phyloP scores from a whole-genome alignment of 2,329 filamentous ascomycete species.

The Exserohilum rostratum region DNA sequence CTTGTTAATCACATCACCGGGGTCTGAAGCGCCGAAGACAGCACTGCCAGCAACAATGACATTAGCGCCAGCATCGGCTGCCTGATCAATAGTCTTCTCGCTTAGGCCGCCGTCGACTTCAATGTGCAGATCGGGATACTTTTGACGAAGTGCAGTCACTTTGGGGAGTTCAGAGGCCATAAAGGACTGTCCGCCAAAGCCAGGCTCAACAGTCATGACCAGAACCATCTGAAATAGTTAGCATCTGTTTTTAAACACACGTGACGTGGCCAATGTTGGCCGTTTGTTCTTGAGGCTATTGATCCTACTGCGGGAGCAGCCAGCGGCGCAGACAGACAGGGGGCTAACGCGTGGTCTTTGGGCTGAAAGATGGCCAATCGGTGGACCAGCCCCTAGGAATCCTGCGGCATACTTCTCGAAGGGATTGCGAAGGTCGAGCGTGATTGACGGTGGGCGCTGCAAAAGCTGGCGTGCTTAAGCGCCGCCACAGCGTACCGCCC shows the following conservation, averaged over 20 bases:
- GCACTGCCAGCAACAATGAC: constrained; percentile 97
- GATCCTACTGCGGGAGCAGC: constrained; percentile 16
- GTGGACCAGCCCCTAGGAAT: constrained; percentile 3
- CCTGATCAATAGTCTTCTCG: constrained; percentile 87
- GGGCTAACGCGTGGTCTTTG: constrained; percentile 7
- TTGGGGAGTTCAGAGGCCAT: constrained; percentile 96
- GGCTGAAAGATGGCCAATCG: constrained; percentile 16
- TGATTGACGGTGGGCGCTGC: constrained; percentile 23
- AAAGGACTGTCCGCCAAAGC: constrained; percentile 98
- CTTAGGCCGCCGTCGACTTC: constrained; percentile 95
- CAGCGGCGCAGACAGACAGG: constrained; percentile 21
- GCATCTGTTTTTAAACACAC: background rate
- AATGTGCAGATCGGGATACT: constrained; percentile 92
- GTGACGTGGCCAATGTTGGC: constrained; percentile 8
- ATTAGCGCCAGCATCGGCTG: constrained; percentile 93
- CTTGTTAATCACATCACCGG: constrained; percentile 81
- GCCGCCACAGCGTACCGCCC: constrained; percentile 38
- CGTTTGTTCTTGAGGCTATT: constrained; percentile 10
- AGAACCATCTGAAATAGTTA: constrained; percentile 79
- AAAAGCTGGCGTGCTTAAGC: constrained; percentile 38
- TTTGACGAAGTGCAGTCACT: constrained; percentile 79
- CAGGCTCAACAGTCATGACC: constrained; percentile 97
- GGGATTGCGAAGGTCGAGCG: constrained; percentile 11
- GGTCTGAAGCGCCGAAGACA: constrained; percentile 91
- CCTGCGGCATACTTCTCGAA: constrained; percentile 27